Base-by-base conservation (phyloP, 495 filamentous ascomycete species). In the Chaetomium cochliodes region DNA sequence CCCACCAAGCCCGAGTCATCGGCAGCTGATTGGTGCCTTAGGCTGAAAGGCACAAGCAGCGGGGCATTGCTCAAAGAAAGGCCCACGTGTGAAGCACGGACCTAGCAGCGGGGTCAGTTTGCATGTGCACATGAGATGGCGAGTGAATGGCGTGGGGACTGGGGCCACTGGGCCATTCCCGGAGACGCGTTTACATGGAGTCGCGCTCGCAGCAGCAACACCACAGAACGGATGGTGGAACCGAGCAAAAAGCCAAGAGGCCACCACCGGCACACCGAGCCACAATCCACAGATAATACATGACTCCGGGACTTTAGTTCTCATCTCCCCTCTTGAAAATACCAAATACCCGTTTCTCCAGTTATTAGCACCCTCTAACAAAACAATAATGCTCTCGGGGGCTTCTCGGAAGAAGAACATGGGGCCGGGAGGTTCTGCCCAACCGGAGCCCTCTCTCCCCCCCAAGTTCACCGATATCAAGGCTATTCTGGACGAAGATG, bases 401-500 rank as follows among this genome's bases (percentile, higher is more conserved):
- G 42, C 11, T 25, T 49, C 13, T 37, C 33, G 44, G 1, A 44
- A 44, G 1, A 44, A 44, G 42, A 13, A 7, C 6, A 53, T 44
- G 4, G 54, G 15, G 7, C 26, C 54, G 4, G 54, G 15, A 20
- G 44, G 20, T 18, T 9, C 55, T 42, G 30, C 15, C n/a, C 53
- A n/a, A 4, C 22, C n/a, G 11, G 65, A 67, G 11, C 56, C 62
- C 8, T 9, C 49, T 6, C 70, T 77, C 30, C 79, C 79, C n/a
- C 30, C 68, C 2, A 60, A 70, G 15, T 77, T 75, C 62, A 64
- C 52, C 11, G 58, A 30, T 13, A 69, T 82, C 28, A 55, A 58
- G 12, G 69, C 74, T 39, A 69, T 79, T 44, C 62, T 76, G 16
- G 73, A 79, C 2, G 67, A 67, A 56, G 58, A 62, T 54, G 37